Base-by-base conservation (phyloP, 2,329 filamentous ascomycete species). In the Penicillium brasilianum region DNA sequence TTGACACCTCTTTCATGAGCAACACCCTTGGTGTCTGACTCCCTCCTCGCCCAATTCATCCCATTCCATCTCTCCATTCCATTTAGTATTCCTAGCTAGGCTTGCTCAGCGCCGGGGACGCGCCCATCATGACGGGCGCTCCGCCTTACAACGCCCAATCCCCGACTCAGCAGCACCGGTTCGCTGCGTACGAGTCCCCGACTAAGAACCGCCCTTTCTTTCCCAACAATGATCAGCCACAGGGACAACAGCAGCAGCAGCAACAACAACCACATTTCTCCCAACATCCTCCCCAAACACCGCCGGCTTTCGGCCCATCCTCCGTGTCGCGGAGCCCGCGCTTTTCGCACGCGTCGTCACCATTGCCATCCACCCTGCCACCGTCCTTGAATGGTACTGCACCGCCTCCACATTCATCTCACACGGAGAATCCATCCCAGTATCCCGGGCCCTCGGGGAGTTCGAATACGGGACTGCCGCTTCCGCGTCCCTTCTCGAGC, bases 71-170 rank as follows among this genome's bases (percentile, higher is more conserved):
- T 57, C 48, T 18, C 55, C 20, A 37, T 39, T 50, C 18, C 41
- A 54, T 48, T 44, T 49, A 50, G 20, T 62, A 67, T 52, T 37
- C 48, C 63, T 65, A 63, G 63, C 66, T 69, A 70, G 69, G 71
- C 72, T 67, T 64, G 63, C 61, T 65, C 69, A 63, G 64, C 66
- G 69, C 67, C 58, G 60, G 66, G 66, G 62, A 65, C 71, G 69
- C 71, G 70, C 70, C 69, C 74, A 76, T 67, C 70, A 80, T 80
- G 77, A 74, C 77, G 63, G 77, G 77, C 66, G 76, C 73, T 74
- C 78, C 78, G 65, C 78, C 79, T 61, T 80, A 78, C 66, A 76
- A 77, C 68, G 72, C 76, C 61, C 78, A 78, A 68, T 81, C 79
- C 66, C 78, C 79, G 59, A 77, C 78, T 60, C 77, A 80, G 67